A percentile compares a stretch with the other conserved stretches of the same genome.
These are phyloP conservation scores for Colletotrichum lini DNA, from an alignment of 2,329 filamentous ascomycete species.

Conservation along the genomic window DNA sequence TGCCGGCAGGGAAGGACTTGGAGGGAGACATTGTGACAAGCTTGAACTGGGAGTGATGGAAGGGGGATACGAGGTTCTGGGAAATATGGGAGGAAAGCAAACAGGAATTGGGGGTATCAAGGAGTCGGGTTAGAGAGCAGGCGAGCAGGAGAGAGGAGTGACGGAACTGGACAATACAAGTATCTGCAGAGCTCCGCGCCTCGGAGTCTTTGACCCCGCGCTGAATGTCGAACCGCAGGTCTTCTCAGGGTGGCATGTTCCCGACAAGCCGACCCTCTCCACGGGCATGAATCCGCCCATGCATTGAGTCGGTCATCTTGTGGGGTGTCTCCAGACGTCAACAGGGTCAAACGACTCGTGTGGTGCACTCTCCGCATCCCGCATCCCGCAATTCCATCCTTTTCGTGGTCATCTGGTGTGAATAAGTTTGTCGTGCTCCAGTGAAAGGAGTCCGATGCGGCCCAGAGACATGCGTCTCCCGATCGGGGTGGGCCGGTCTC, in stretches of 20 bases:
- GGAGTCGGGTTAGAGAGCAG: neutral
- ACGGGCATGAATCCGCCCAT: conserved; percentile 19
- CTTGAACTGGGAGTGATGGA: conserved; percentile 14
- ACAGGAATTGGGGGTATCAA: neutral
- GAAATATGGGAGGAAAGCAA: neutral
- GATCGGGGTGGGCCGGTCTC: neutral
- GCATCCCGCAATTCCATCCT: neutral
- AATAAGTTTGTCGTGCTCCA: neutral
- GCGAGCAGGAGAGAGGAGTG: no score
- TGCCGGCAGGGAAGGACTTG: conserved; percentile 62
- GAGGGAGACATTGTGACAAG: conserved; percentile 49
- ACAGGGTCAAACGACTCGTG: neutral
- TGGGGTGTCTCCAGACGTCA: neutral
- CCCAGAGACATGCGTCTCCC: neutral
- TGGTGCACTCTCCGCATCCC: neutral
- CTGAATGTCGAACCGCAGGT: conserved; percentile 10
- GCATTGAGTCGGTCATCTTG: neutral
- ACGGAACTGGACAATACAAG: conserved; percentile 6
- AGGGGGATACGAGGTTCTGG: neutral
- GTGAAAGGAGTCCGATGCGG: neutral
- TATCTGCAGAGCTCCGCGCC: conserved; percentile 38
- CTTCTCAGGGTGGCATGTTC: neutral
- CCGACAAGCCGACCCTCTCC: conserved; percentile 33
- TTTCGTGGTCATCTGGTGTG: neutral
- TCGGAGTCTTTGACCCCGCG: conserved; percentile 16